A percentile compares a stretch with the other conserved stretches of the same genome.
Evolutionary conservation across 2,329 filamentous ascomycete genomes (phyloP).

Genomic region (Cryphonectria nitschkei): DNA sequence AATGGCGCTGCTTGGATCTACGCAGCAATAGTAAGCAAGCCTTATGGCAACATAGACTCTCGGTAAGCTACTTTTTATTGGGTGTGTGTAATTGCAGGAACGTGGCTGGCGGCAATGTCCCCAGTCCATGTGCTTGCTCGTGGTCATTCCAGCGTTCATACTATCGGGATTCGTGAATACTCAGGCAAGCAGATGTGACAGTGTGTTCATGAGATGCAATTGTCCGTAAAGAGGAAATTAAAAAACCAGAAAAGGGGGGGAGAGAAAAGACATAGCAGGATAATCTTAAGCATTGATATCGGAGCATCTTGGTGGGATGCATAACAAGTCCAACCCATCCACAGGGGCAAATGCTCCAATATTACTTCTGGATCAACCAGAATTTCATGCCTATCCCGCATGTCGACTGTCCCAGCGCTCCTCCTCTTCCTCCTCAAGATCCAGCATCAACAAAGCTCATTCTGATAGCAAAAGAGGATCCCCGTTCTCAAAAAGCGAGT

Average conservation of each 20-base stretch:
- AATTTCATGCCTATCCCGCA: neutral
- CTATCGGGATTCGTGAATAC: neutral
- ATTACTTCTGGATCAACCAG: constrained; percentile 22
- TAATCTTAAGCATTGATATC: neutral
- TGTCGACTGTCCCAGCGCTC: neutral
- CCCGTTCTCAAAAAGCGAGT: constrained; percentile 20
- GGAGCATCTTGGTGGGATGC: constrained; percentile 1
- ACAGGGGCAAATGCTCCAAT: constrained; percentile 5
- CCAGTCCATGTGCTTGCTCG: neutral
- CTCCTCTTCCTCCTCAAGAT: constrained; percentile 4
- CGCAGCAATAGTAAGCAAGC: neutral
- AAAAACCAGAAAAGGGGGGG: neutral
- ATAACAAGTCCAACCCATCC: constrained; percentile 1
- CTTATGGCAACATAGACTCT: neutral
- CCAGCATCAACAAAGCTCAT: constrained; percentile 10
- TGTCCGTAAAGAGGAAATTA: neutral
- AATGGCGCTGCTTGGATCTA: neutral
- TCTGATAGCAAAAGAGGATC: neutral
- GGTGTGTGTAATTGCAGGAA: neutral
- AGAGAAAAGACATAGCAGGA: neutral
- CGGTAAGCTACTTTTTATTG: neutral
- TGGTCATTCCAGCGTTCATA: neutral
- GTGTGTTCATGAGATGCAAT: neutral
- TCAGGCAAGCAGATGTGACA: neutral
- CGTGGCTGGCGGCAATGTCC: neutral